Percentiles rank a stretch among this genome's conserved stretches.
These are phyloP conservation scores for Scorias spongiosa DNA, from an alignment of 2,329 filamentous ascomycete genomes.

Conservation along the genomic window DNA sequence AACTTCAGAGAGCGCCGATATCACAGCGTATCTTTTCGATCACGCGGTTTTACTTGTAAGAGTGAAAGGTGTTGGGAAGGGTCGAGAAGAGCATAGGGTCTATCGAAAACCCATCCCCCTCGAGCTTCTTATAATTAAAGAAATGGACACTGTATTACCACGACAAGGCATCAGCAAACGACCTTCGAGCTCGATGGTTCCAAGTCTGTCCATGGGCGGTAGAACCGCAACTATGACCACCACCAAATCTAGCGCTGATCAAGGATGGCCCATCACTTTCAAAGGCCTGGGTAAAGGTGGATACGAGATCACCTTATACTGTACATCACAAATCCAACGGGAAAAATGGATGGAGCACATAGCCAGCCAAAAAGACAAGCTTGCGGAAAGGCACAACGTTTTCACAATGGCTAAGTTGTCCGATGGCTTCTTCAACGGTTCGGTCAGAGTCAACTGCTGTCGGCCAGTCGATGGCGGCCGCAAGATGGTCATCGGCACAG, in stretches of 20 bases:
- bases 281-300: slow-evolving; percentile 89
- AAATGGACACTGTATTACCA: slow-evolving; percentile 94
- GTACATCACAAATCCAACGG: slow-evolving; percentile 67
- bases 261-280: slow-evolving; percentile 92
- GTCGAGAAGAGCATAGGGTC: slow-evolving; percentile 76
- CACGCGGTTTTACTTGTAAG: slow-evolving; percentile 86
- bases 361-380: slow-evolving; percentile 71
- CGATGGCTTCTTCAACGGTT: slow-evolving; percentile 78
- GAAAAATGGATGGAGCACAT: slow-evolving; percentile 98
- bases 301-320: slow-evolving; percentile 82
- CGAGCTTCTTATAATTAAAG: slow-evolving; percentile 79
- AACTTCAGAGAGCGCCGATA: slow-evolving; percentile 65
- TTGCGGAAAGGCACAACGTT: slow-evolving; percentile 61
- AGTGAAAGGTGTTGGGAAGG: slow-evolving; percentile 79
- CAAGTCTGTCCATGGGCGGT: slow-evolving; percentile 26
- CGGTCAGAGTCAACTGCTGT: slow-evolving; percentile 85
- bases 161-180: slow-evolving; percentile 66
- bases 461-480: slow-evolving; percentile 89
- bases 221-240: slow-evolving; percentile 35
- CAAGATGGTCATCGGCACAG: slow-evolving; percentile 87
- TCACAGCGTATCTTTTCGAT: slow-evolving; percentile 91
- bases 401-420: slow-evolving; percentile 55
- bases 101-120: slow-evolving; percentile 91
- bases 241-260: slow-evolving; percentile 34
- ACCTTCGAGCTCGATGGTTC: slow-evolving; percentile 71